These are phyloP conservation scores for Cercospora sp. DNA, from an alignment of 2,329 filamentous ascomycete genomes.

Conservation along the genomic window DNA sequence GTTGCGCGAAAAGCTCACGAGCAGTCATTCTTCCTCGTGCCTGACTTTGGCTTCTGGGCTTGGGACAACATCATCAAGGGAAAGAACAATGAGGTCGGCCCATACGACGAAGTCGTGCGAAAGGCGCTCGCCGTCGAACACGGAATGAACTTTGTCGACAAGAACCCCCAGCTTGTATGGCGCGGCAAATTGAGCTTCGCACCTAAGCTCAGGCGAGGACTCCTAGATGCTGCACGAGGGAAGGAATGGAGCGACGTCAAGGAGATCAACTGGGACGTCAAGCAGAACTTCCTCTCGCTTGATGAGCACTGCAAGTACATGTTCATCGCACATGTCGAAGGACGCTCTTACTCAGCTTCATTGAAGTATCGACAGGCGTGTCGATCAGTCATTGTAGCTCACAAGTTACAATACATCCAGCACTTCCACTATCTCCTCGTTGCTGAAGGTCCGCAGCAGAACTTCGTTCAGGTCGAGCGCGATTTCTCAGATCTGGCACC, in stretches of 20 bases:
- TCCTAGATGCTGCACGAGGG: conserved; percentile 35
- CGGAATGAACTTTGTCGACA: conserved; percentile 25
- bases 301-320: conserved; percentile 35
- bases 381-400: conserved; percentile 30
- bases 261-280: conserved; percentile 31
- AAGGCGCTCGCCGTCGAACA: conserved; percentile 38
- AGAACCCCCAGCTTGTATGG: conserved; percentile 36
- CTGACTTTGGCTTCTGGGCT: conserved; percentile 56
- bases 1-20: conserved; percentile 33
- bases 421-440: conserved; percentile 31
- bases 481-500: conserved; percentile 31
- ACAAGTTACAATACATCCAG: conserved; percentile 32
- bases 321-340: conserved; percentile 38
- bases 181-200: conserved; percentile 36
- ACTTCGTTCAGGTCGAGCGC: conserved; percentile 30
- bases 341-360: conserved; percentile 32
- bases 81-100: conserved; percentile 28
- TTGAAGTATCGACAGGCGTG: conserved; percentile 36
- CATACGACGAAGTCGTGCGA: conserved; percentile 38
- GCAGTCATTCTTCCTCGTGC: conserved; percentile 53
- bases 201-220: conserved; percentile 32
- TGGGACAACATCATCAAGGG: conserved; percentile 53
- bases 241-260: conserved; percentile 44
- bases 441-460: conserved; percentile 29
- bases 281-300: conserved; percentile 27